Conservation (phyloP, 164 flowering plant species). For the Tinospora cordifolia region DNA sequence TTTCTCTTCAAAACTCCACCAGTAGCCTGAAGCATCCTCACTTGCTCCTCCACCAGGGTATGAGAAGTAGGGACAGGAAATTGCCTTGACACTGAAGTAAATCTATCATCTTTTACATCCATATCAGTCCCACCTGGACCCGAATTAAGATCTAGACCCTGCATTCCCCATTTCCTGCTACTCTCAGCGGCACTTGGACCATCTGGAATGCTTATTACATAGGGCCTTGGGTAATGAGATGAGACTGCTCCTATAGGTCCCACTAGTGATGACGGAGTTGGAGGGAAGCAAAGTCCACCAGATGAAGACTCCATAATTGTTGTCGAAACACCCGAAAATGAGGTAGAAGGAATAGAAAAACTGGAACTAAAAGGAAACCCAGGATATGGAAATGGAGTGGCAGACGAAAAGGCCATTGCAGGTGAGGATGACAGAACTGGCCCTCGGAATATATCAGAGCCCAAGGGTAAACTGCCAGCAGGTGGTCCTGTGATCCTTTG, state of each 20-base stretch:
- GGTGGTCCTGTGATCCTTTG: conserved; percentile 50
- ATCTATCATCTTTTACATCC: conserved; percentile 56
- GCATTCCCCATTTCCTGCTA: conserved; percentile 55
- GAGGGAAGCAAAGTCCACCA: conserved; percentile 43
- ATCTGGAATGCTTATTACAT: conserved; percentile 45
- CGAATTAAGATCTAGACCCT: conserved; percentile 69
- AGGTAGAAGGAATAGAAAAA: conserved; percentile 52
- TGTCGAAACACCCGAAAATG: conserved; percentile 40
- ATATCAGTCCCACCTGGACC: conserved; percentile 60
- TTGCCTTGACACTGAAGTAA: conserved; percentile 38
- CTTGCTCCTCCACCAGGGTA: conserved; percentile 49
- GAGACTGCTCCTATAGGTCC: conserved; percentile 31
- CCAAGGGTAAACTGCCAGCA: conserved; percentile 35
- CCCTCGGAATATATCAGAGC: conserved; percentile 54
- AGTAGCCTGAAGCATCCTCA: conserved; percentile 44
- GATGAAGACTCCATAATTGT: conserved; percentile 53
- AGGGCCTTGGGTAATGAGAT: conserved; percentile 56
- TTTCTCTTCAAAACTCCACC: conserved; percentile 41
- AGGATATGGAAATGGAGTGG: conserved; percentile 52
- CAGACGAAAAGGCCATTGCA: conserved; percentile 43
- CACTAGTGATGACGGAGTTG: conserved; percentile 43
- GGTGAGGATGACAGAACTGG: conserved; percentile 72
- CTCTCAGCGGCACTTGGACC: conserved; percentile 32
- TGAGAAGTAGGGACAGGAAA: conserved; percentile 45
- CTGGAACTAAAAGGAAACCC: conserved; percentile 52